Evolutionary conservation across 169 alveolate species (phyloP), one percentile per base, ranked within the genome.

Genomic region (Plasmodium knowlesi): DNA sequence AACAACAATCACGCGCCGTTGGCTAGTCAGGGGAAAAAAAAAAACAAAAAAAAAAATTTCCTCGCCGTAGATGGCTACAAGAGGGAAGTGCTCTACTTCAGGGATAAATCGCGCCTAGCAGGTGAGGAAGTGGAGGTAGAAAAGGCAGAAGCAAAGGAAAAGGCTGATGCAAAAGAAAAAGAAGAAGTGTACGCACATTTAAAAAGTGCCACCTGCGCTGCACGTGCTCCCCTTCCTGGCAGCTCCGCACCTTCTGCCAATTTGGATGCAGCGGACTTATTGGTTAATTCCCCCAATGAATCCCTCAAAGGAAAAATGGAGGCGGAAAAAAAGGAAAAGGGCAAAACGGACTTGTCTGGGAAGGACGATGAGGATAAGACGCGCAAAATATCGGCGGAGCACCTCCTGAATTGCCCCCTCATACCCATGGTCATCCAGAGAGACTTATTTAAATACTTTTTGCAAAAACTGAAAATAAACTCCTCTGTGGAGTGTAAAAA

Each of bases 361-460:
- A 72, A 3, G 16, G 37, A 22, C 5, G 76, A n/a, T n/a, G 22
- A 46, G 1, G 34, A 22, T 0, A 46, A 8, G 16, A 16, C 70
- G 28, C 86, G 32, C 14, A 67, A 50, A 79, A 88, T 88, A 57
- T 79, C 94, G n/a, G 94, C 94, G 25, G 94, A 76, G 41, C 28
- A 32, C 5, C 54, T 88, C 14, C 72, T 88, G 43, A 57, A 88
- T 9, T 88, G 57, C 46, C 94, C 94, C 9, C 82, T 88, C 80
- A 88, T 88, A 53, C 94, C 94, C 10, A 70, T 88, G 76, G 94
- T 88, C 5, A 79, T 88, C n/a, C 94, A 88, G 50, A 88, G 89
- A 16, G 94, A 88, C 82, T 32, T 88, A 79, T 88, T 88, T 88
- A 88, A 67, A 67, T 79, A 88, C 50, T 88, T 88, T 73, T 43